These are phyloP conservation scores for Saccharomycopsis fibuligera DNA, from an alignment of 805 yeast genomes.

Conservation along the genomic window DNA sequence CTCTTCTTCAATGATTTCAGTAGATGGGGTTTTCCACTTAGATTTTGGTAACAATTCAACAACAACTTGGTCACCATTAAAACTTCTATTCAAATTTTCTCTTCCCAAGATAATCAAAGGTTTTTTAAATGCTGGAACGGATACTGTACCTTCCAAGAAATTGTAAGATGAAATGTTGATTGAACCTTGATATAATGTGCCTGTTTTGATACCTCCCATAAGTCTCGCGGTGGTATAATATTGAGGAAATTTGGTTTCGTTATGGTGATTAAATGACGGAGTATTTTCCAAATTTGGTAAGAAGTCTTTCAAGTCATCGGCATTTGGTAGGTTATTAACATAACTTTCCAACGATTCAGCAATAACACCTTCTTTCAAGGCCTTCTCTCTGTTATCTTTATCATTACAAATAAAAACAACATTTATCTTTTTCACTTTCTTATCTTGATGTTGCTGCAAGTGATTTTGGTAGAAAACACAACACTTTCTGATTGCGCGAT, in stretches of 20 bases:
- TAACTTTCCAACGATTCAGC: constrained; percentile 55
- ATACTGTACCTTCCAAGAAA: constrained; percentile 78
- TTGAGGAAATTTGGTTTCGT: constrained; percentile 62
- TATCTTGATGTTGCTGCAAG: constrained; percentile 33
- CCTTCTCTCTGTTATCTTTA: constrained; percentile 52
- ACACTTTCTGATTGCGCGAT: constrained; percentile 76
- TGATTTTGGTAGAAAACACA: constrained; percentile 70
- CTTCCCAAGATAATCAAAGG: constrained; percentile 81
- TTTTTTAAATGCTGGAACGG: constrained; percentile 63
- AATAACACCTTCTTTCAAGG: constrained; percentile 46
- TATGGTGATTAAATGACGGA: constrained; percentile 28
- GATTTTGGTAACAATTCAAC: constrained; percentile 81
- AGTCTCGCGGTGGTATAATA: constrained; percentile 76
- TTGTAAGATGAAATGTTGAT: constrained; percentile 80
- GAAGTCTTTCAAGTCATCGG: constrained; percentile 70
- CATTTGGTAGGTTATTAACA: constrained; percentile 60
- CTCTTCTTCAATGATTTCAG: constrained; percentile 72
- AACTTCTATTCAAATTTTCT: constrained; percentile 80
- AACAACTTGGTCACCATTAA: constrained; percentile 86
- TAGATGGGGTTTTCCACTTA: constrained; percentile 84
- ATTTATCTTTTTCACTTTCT: constrained; percentile 33
- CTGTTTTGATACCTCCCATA: constrained; percentile 86
- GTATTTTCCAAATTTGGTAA: constrained; percentile 51
- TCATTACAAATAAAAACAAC: constrained; percentile 73
- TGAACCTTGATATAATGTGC: constrained; percentile 80